Base-by-base conservation (phyloP, 345 rosid species). In the Passiflora organensis region DNA sequence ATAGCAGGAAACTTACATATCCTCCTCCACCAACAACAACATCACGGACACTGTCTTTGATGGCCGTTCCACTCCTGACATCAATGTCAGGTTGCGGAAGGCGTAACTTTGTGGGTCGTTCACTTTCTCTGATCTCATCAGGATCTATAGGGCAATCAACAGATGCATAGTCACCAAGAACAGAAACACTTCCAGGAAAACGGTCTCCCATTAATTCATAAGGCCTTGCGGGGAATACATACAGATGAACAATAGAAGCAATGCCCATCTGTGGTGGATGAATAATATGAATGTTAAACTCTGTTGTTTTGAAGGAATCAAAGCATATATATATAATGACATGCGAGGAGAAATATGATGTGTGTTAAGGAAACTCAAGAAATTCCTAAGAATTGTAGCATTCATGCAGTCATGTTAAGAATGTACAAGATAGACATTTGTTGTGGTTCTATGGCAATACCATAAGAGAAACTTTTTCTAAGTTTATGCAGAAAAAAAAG, bases 141-240 rank as follows among this genome's bases (percentile, higher is more conserved):
- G 99, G 99, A 75, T 93, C 99, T 56, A 83, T 63, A 48, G 95
- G 94, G 64, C 89, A 93, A 69, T 86, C 99, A 21, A 80, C 85
- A 56, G 95, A 84, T 32, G 82, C 93, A 82, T 94, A 89, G 73
- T 89, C 99, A 72, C 97, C 99, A 51, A 94, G 96, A 63, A 94
- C 85, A 6, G 96, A 75, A 69, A 93, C 80, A 55, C 75, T 77
- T 68, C 96, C 99, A 16, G 80, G 60, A 64, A 82, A 68, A 56
- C 75, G 78, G 62, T 89, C 99, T 66, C 99, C 99, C 87, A 93
- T 75, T 66, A 80, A 75, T 75, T 88, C 80, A 19, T 93, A 93
- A 17, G 97, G 97, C 65, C 74, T 85, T 54, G 96, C 80, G 53
- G 99, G 97, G 80, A 85, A 94, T 58, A 89, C 99, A 68, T 80